Percentiles rank a stretch among this genome's conserved stretches.
Conservation (phyloP, 371 early-diverging fungal genomes). For the Lichtheimia ramosa region DNA sequence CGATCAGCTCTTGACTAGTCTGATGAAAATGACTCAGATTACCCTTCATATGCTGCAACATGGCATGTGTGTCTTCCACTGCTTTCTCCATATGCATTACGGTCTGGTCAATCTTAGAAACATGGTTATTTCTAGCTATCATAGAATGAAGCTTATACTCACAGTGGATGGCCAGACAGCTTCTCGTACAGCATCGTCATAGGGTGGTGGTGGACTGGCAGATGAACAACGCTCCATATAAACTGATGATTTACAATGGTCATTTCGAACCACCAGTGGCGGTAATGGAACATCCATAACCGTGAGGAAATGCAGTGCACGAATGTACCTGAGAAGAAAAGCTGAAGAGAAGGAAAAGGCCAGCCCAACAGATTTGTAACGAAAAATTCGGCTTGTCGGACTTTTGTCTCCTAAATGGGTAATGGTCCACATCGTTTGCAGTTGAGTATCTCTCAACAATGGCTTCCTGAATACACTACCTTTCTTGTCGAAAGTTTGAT, state of each 20-base stretch:
- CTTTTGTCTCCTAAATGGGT: neutral
- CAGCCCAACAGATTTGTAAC: neutral
- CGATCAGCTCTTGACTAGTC: neutral
- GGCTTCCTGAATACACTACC: too few species aligned
- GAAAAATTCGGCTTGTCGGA: neutral
- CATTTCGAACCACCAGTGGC: neutral
- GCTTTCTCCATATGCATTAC: slow-evolving; percentile 8
- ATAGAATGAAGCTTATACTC: neutral
- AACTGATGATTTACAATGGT: neutral
- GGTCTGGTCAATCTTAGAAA: slow-evolving; percentile 1
- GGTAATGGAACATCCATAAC: slow-evolving; percentile 2
- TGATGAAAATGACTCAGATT: neutral
- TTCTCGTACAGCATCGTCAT: slow-evolving; percentile 2
- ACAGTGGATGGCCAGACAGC: neutral
- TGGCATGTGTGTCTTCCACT: slow-evolving; percentile 8
- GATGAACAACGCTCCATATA: slow-evolving; percentile 1
- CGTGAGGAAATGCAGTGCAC: neutral
- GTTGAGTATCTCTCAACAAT: neutral
- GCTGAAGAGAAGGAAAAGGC: neutral
- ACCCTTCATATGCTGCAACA: slow-evolving; percentile 4
- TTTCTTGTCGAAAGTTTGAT: too few species aligned
- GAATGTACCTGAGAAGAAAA: neutral
- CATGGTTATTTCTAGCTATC: neutral
- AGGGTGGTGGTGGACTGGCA: slow-evolving; percentile 3
- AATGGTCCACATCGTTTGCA: neutral